A percentile compares a stretch with the other conserved stretches of the same genome.
These are phyloP conservation scores for Geotrichum macrosporum DNA, from an alignment of 1,139 yeast genomes.

Conservation along the genomic window DNA sequence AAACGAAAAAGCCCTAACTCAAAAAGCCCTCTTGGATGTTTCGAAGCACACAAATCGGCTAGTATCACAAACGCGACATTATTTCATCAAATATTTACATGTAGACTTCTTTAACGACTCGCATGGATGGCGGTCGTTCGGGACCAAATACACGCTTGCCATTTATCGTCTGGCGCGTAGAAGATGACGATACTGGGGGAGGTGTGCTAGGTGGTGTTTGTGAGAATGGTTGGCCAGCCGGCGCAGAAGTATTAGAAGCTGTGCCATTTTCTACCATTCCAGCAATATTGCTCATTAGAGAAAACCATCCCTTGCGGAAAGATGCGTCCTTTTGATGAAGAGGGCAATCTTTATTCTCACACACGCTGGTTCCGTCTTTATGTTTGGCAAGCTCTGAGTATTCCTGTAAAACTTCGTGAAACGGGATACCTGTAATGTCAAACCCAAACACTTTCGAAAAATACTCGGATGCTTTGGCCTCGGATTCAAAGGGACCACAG, in stretches of 20 bases:
- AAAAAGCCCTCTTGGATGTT: background rate
- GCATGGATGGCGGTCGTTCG: slow-evolving; percentile 27
- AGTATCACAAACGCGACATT: too few species aligned
- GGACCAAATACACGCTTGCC: slow-evolving; percentile 27
- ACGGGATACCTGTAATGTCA: slow-evolving; percentile 23
- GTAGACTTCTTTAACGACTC: too few species aligned
- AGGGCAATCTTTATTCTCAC: slow-evolving; percentile 15
- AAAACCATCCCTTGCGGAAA: slow-evolving; percentile 10
- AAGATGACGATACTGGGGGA: background rate
- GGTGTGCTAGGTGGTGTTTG: background rate
- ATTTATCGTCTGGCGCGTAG: slow-evolving; percentile 11
- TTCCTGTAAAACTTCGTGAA: slow-evolving; percentile 18
- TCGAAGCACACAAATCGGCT: too few species aligned
- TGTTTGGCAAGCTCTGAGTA: too few species aligned
- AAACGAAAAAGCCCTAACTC: background rate
- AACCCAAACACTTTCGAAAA: slow-evolving; percentile 22
- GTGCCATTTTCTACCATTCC: too few species aligned
- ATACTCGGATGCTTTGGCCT: slow-evolving; percentile 16
- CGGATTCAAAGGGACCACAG: background rate
- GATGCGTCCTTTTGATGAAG: slow-evolving; percentile 16
- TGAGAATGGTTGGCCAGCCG: background rate
- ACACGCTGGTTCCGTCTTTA: slow-evolving; percentile 7
- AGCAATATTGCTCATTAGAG: slow-evolving; percentile 12
- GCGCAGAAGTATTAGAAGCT: too few species aligned
- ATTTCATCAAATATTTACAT: too few species aligned